phyloP scores from a whole-genome alignment of 495 filamentous ascomycete genomes.

The Saxophila tyrrhenica region DNA sequence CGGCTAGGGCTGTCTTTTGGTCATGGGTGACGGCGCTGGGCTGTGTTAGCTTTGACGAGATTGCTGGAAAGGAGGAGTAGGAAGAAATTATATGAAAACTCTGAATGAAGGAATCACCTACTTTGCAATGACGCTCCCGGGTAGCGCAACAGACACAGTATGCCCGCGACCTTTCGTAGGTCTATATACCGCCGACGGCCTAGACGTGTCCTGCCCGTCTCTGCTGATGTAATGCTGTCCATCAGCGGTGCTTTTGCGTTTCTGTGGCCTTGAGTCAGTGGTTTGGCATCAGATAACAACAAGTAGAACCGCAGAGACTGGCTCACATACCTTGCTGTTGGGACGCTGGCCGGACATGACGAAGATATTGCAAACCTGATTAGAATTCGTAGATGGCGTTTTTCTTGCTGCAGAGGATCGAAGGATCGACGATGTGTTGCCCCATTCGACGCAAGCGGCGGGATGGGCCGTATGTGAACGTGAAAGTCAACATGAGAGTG shows the following conservation, averaged over 20 bases:
- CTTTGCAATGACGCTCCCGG: conserved; percentile 50
- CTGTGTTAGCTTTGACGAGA: not conserved
- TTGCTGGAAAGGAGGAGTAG: conserved; percentile 3
- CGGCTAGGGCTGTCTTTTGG: conserved; percentile 51
- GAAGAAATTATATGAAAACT: not conserved
- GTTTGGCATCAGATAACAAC: not conserved
- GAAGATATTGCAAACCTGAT: not conserved
- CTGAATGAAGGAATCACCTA: conserved; percentile 24
- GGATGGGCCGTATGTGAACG: no score
- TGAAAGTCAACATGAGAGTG: no score
- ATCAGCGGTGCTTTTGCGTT: conserved; percentile 21
- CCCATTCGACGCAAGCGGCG: no score
- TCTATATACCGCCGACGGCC: conserved; percentile 46
- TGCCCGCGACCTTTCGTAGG: conserved; percentile 35
- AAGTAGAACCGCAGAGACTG: no score
- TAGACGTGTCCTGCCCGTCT: conserved; percentile 35
- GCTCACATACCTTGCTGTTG: not conserved
- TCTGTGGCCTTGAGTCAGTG: conserved; percentile 11
- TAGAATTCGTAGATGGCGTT: not conserved
- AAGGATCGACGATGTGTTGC: no score
- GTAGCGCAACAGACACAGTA: conserved; percentile 47
- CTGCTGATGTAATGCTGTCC: conserved; percentile 6
- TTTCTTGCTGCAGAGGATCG: no score
- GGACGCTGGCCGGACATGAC: not conserved
- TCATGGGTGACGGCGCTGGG: conserved; percentile 47